These are phyloP conservation scores for Hypoxylon sp. DNA, from an alignment of 2,329 filamentous ascomycete genomes.

Conservation along the genomic window DNA sequence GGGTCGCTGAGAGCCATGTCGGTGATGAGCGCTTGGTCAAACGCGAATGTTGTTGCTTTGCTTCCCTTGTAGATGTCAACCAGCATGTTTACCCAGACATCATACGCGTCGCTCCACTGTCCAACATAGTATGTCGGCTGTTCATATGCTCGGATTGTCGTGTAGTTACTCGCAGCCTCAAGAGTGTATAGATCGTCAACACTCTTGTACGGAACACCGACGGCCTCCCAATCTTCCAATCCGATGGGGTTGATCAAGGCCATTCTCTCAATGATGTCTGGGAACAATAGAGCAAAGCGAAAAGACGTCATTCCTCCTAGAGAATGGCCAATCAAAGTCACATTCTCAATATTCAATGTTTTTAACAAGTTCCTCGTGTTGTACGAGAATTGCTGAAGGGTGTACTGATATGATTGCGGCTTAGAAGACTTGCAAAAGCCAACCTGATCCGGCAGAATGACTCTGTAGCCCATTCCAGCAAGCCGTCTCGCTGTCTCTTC, in stretches of 20 bases:
- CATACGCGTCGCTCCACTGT: constrained; percentile 59
- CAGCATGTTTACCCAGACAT: constrained; percentile 64
- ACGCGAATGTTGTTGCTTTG: constrained; percentile 53
- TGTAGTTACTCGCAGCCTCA: constrained; percentile 54
- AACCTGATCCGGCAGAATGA: constrained; percentile 63
- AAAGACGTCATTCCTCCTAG: constrained; percentile 63
- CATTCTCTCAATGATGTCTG: constrained; percentile 52
- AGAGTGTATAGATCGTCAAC: constrained; percentile 51
- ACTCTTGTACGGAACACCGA: constrained; percentile 57
- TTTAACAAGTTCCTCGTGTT: constrained; percentile 60
- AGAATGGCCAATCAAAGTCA: constrained; percentile 62
- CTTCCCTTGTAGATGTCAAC: constrained; percentile 59
- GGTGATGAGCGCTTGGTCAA: constrained; percentile 59
- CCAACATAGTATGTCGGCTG: constrained; percentile 58
- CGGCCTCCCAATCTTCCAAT: constrained; percentile 61
- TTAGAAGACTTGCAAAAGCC: constrained; percentile 67
- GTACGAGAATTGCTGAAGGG: constrained; percentile 58
- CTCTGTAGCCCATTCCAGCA: constrained; percentile 56
- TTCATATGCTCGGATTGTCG: constrained; percentile 56
- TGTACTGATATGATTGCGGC: constrained; percentile 60
- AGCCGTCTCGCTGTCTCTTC: constrained; percentile 55
- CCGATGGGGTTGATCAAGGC: constrained; percentile 62
- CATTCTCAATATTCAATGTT: constrained; percentile 53
- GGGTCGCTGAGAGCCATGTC: constrained; percentile 65
- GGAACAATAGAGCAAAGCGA: constrained; percentile 61